These are phyloP conservation scores for Coffea humblotiana DNA, from an alignment of 305 asterid species.

Conservation along the genomic window DNA sequence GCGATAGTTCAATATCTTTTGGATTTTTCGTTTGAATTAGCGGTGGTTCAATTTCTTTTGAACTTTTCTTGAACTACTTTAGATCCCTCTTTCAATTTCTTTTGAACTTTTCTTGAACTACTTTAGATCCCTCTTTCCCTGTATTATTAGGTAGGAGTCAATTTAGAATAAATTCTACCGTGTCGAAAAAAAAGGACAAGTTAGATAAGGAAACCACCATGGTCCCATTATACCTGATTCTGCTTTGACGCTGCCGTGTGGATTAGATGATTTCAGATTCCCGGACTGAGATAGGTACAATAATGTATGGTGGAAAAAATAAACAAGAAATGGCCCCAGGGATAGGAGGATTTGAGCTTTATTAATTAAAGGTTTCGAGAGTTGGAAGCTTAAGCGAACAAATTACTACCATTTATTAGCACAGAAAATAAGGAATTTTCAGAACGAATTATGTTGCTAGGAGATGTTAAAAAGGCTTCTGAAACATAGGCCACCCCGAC, in stretches of 20 bases:
- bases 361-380: neutral
- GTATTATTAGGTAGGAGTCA: no score
- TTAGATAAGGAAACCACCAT: constrained; percentile 16
- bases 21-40: no score
- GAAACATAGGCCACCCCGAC: constrained; percentile 16
- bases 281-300: neutral
- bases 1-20: no score
- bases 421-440: neutral
- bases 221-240: constrained; percentile 19
- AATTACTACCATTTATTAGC: neutral
- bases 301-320: neutral
- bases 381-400: neutral
- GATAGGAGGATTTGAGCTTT: neutral
- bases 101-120: no score
- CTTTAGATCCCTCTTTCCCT: no score
- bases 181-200: neutral
- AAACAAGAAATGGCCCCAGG: neutral
- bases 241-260: constrained; percentile 23
- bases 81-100: no score
- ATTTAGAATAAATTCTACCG: no score
- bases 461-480: constrained; percentile 1
- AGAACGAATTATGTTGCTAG: neutral
- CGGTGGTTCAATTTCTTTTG: no score
- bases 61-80: no score
- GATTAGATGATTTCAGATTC: constrained; percentile 13